Conservation (phyloP, 306 rosid species). For the Hippophae gyantsensis region DNA sequence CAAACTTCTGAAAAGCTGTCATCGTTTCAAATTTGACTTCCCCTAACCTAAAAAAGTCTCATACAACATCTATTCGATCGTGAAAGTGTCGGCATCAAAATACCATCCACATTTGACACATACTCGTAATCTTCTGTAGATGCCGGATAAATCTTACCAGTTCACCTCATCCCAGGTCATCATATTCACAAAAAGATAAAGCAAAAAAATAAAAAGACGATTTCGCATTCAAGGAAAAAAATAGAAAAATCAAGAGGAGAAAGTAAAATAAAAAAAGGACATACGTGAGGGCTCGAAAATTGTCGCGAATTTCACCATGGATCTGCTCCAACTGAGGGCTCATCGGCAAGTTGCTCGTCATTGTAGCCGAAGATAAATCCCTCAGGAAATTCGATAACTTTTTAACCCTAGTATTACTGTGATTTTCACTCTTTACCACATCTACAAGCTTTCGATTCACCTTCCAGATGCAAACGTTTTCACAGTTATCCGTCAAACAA, state of each 20-base stretch:
- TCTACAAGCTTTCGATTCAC: background rate
- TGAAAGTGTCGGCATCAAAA: background rate
- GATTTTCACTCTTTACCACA: background rate
- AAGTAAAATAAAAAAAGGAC: conserved; percentile 12
- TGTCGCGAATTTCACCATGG: conserved; percentile 91
- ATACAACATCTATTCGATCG: background rate
- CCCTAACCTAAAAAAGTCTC: background rate
- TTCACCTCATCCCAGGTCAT: background rate
- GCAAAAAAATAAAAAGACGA: background rate
- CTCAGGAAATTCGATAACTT: background rate
- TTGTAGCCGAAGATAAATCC: conserved; percentile 26
- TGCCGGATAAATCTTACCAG: background rate
- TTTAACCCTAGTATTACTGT: background rate
- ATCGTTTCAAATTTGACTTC: background rate
- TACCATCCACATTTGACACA: background rate
- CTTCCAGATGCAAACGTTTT: background rate
- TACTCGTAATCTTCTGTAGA: background rate
- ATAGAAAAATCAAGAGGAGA: background rate
- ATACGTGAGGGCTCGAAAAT: conserved; percentile 86
- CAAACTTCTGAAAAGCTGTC: background rate
- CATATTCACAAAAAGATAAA: background rate
- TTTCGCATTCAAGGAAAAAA: background rate
- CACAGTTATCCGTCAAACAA: too few relatives aligned
- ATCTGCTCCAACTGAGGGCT: conserved; percentile 92
- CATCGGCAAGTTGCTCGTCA: conserved; percentile 76